A percentile compares a stretch with the other conserved stretches of the same genome.
phyloP scores from a whole-genome alignment of 768 basidiomycete genomes.

The Serpula lacrymans region DNA sequence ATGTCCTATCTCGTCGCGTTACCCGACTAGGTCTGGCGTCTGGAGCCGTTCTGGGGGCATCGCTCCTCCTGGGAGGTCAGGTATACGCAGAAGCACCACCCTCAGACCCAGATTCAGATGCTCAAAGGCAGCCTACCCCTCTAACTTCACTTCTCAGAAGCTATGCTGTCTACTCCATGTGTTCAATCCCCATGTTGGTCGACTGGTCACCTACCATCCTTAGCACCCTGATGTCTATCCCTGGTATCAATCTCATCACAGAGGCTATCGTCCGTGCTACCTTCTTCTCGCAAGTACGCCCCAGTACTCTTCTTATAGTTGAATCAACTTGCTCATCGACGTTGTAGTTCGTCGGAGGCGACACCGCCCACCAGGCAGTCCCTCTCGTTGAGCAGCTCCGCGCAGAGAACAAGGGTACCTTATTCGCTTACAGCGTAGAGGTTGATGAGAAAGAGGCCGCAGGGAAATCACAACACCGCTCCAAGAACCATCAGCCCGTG shows the following conservation, averaged over 20 bases:
- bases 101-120: too few species aligned
- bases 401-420: slow-evolving; percentile 62
- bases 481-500: slow-evolving; percentile 23
- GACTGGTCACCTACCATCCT: slow-evolving; percentile 72
- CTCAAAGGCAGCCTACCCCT: too few species aligned
- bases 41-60: too few species aligned
- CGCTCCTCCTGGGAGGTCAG: too few species aligned
- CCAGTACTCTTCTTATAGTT: background rate
- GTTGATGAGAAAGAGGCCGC: slow-evolving; percentile 61
- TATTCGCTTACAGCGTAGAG: slow-evolving; percentile 86
- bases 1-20: too few species aligned
- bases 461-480: slow-evolving; percentile 12
- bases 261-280: slow-evolving; percentile 71
- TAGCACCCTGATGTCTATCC: slow-evolving; percentile 44
- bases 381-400: slow-evolving; percentile 65
- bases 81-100: too few species aligned
- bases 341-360: slow-evolving; percentile 82
- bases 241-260: slow-evolving; percentile 56
- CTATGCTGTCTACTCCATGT: slow-evolving; percentile 80
- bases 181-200: slow-evolving; percentile 72
- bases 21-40: too few species aligned
- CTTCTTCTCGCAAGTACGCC: slow-evolving; percentile 77
- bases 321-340: background rate
- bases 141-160: slow-evolving; percentile 54
- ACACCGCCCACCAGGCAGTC: slow-evolving; percentile 65